phyloP scores from a whole-genome alignment of 495 filamentous ascomycete species.

The Penicillium pulvis region DNA sequence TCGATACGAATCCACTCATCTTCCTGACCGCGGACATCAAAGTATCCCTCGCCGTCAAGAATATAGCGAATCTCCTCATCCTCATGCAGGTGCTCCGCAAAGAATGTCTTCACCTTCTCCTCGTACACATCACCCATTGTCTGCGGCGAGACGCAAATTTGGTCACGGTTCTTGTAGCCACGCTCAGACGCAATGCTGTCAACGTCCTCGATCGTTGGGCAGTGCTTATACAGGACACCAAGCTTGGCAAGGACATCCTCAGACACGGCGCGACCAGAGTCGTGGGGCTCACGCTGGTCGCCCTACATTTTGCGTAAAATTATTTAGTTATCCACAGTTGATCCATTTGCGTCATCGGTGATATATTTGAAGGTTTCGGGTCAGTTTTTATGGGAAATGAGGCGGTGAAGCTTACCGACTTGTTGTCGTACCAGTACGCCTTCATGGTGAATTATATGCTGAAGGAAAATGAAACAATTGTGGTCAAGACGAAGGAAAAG shows the following conservation, averaged over 20 bases:
- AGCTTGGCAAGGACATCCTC: slow-evolving; percentile 65
- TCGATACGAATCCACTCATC: slow-evolving; percentile 87
- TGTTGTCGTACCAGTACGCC: slow-evolving; percentile 83
- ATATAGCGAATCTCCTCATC: slow-evolving; percentile 99
- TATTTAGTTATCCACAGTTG: not conserved
- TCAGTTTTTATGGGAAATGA: not conserved
- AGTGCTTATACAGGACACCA: slow-evolving; percentile 77
- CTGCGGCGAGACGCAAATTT: slow-evolving; percentile 83
- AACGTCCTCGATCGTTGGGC: slow-evolving; percentile 63
- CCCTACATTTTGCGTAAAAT: slow-evolving; percentile 53
- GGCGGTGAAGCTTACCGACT: slow-evolving; percentile 56
- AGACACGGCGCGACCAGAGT: slow-evolving; percentile 69
- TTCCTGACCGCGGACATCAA: slow-evolving; percentile 75
- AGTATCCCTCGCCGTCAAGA: slow-evolving; percentile 85
- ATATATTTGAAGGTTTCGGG: not conserved
- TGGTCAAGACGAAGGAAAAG: slow-evolving; percentile 2
- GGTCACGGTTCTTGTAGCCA: slow-evolving; percentile 92
- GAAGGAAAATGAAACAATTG: not conserved
- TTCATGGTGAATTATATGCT: slow-evolving; percentile 58
- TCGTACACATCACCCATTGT: slow-evolving; percentile 82
- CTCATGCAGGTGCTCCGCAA: slow-evolving; percentile 94
- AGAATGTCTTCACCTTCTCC: slow-evolving; percentile 89
- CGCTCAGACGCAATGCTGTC: slow-evolving; percentile 72
- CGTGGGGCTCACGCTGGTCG: slow-evolving; percentile 89
- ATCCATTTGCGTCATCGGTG: slow-evolving; percentile 19